Base-by-base conservation (phyloP, 768 basidiomycete genomes). In the Tremella mesenterica region DNA sequence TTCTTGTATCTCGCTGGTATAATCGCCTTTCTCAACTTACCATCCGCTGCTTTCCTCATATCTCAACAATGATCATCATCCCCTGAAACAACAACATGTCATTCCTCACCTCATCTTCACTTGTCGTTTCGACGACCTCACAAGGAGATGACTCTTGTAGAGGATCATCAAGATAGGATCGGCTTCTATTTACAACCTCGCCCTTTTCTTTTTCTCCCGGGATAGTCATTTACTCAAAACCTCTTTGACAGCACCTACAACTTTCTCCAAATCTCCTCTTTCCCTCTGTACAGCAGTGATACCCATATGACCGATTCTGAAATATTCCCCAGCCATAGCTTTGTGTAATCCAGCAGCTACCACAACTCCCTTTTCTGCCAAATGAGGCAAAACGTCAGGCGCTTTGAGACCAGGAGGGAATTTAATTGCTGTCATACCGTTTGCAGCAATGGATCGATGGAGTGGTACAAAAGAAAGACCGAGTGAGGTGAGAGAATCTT, bases 241-340 rank as follows among this genome's bases (percentile, higher is more conserved):
- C 44, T 67, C 66, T 64, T 78, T 79, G 70, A 95, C 70, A 4
- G 81, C 82, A 13, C 76, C 73, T 41, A 88, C 76, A 52, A 95
- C 75, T 66, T 75, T 82, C 61, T 88, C 83, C 12, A 93, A 70
- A 69, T 96, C 91, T 0, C 81, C 84, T 49, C 90, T 78, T 52
- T 78, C 62, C 21, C 75, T 48, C 54, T 90, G 81, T 6, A 85
- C 83, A 20, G 81, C 91, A n/a, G 85, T 83, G 52, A 84, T 71
- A 47, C 92, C 92, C 90, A 96, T 93, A 72, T 95, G 92, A 28
- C 90, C 91, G 50, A 95, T 83, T 47, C 91, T 84, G 84, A 93
- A 90, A 74, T 93, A 93, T 65, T 83, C 85, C 67, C 85, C 85
- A 77, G 88, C 90, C 73, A 88, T 83, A 31, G 78, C 80, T 53